Conservation (phyloP, 805 yeast genomes). For the Wickerhamiella azyma region DNA sequence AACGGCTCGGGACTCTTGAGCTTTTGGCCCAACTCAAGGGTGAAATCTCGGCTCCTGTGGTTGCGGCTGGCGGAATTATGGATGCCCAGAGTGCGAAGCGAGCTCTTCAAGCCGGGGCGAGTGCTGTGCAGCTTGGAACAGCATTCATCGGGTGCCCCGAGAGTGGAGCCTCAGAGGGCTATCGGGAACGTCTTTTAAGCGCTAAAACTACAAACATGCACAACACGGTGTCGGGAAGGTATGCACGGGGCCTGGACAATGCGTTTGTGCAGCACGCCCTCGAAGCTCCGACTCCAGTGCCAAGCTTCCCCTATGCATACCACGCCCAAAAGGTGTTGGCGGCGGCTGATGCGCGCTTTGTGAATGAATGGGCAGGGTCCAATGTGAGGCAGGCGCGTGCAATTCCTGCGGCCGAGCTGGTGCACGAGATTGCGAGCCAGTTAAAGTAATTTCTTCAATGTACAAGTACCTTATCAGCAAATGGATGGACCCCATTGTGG, state of each 20-base stretch:
- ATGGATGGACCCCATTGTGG: conserved; percentile 18
- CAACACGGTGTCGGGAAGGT: conserved; percentile 3
- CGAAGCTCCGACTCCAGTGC: background rate
- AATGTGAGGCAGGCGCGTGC: background rate
- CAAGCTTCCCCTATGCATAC: conserved; percentile 5
- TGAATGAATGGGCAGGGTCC: conserved; percentile 1
- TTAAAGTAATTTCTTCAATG: background rate
- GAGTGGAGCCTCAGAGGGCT: conserved; percentile 14
- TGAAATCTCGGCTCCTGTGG: conserved; percentile 19
- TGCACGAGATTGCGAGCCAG: background rate
- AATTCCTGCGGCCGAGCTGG: background rate
- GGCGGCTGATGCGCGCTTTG: background rate
- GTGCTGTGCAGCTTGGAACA: conserved; percentile 46
- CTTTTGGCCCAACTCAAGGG: conserved; percentile 12
- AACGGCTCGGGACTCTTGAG: conserved; percentile 16
- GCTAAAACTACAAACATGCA: background rate
- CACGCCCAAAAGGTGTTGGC: conserved; percentile 3
- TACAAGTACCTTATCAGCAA: conserved; percentile 18
- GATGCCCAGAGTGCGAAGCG: conserved; percentile 24
- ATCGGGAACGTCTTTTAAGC: conserved; percentile 7
- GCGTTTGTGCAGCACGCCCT: conserved; percentile 1
- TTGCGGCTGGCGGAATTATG: conserved; percentile 45
- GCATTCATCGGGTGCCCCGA: conserved; percentile 32
- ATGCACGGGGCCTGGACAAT: conserved; percentile 5
- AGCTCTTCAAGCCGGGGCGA: conserved; percentile 32